Evolutionary conservation across 1,139 yeast genomes (phyloP), one percentile per base, ranked within the genome.

Genomic region (Pichia cactophila): DNA sequence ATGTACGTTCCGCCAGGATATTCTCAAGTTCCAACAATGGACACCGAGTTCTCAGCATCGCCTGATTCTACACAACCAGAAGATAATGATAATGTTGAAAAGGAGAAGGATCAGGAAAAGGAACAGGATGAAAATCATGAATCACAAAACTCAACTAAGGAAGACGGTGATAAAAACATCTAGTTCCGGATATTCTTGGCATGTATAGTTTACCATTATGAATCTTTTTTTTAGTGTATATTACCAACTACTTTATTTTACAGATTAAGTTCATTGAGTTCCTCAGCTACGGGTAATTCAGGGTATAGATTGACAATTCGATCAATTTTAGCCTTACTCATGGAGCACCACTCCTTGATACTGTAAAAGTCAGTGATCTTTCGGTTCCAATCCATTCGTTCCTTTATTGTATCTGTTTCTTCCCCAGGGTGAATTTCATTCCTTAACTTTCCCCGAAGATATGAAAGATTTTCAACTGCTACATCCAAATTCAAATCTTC

Each of bases 381-480:
- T 48, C 80, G 81, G 62, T 85, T 82, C 86, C 92, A 83, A 33
- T 72, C 73, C 95, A 85, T 85, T 54, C 95, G 69, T 6, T 69
- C 67, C 47, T 80, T 81, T 43, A 83, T 80, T 26, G 79, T 74
- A 2, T 65, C 65, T 45, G 74, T 67, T 48, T 78, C 83, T 35
- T 70, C 71, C 23, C 81, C 81, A 4, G 69, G 67, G 38, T 73
- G 68, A 44, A 64, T 59, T 40, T 65, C 69, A 11, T 52, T 48
- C 48, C 92, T 68, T 44, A 86, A 69, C 41, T 71, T 63, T 31
- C 72, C 68, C 48, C 95, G 68, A 42, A 86, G 67, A 44, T 69
- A 60, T 1, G 86, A 86, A 58, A 86, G 73, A 54, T 80, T 83
- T 43, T 72, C 80, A 45, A 86, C 80, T 0, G 92, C 90, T 42